Base-by-base conservation (phyloP, 2,329 filamentous ascomycete genomes). In the Cladophialophora exuberans region DNA sequence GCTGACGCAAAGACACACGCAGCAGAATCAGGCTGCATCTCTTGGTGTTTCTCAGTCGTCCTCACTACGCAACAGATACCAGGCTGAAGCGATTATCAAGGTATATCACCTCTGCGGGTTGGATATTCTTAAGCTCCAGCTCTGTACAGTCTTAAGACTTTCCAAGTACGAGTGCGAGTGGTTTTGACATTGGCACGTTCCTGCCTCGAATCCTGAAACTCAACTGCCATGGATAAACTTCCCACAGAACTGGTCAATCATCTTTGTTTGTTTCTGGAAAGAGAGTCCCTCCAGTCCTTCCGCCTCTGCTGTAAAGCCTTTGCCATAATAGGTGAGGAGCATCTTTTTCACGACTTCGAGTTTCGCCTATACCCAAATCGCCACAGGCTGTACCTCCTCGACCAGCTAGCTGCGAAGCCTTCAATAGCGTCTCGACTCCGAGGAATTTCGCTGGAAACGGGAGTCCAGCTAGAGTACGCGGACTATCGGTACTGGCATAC, bases 401-500 rank as follows among this genome's bases (percentile, higher is more conserved):
- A 56, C 11, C 28, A 57, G n/a, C 31, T 62, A 18, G 52, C 58
- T 11, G 35, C 51, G 10, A 49, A 35, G n/a, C 26, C 47, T 7
- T 48, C 50, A 11, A 59, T 62, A n/a, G 57, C 60, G 11, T 26
- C 54, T 18, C 35, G 51, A 9, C 48, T 62, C 15, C 48, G 33
- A 4, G 49, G 54, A 25, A 13, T 62, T 9, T 56, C 47, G 4
- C 52, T 54, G 17, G 51, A 61, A 39, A 60, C 57, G 13, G 60
- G 60, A 6, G 39, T 62, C 10, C 60, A 46, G 18, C 55, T 60
- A 3, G 60, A 62, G 41, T 62, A 60, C 31, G 57, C 57, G 13
- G 60, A 62, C 39, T 61, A 58, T 39, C 25, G 54, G 31, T 60
- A 60, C 36, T 62, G 60, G 60, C 54, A 60, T 36, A 41, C 57